Base-by-base conservation (phyloP, 1,284 basidiomycete genomes). In the Coniferiporia weirii region DNA sequence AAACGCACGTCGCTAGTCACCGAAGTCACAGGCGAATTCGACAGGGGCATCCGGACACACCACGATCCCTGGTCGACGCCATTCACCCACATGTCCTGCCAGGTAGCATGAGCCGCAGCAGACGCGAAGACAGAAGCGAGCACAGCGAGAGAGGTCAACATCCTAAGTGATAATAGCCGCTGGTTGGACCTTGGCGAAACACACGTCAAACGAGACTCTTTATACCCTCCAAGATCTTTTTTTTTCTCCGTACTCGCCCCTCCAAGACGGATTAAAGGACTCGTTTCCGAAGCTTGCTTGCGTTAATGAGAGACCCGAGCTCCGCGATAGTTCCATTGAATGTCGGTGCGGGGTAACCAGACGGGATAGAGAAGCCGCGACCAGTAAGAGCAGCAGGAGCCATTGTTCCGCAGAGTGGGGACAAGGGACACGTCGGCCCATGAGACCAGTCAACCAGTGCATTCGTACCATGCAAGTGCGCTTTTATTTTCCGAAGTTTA, bases 71-170 rank as follows among this genome's bases (percentile, higher is more conserved):
- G 74, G 66, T 80, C 79, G 38, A 79, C 75, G 55, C 73, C 75
- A 59, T 79, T 79, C 59, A 81, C 73, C 79, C 79, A 81, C 51
- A 81, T 64, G 63, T 80, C 73, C 67, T 82, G 79, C 71, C 78
- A 82, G 4, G 79, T 81, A 20, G 79, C 76, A 65, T 81, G 79
- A 5, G 78, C 77, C 20, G 73, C 68, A 12, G 66, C 79, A 43
- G 71, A 73, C 3, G 73, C 74, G 52, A 72, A 64, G 44, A 78
- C 65, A 32, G 72, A 68, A 8, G 73, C 74, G 19, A 69, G 66
- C 22, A 75, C 64, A 19, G 70, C 64, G 46, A 59, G 35, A 48
- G 47, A 51, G 50, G 59, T n/a, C 45, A 61, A 46, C 62, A 63
- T 63, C 13, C 47, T 60, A 27, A 17, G 27, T 32, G 51, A 32